Base-by-base conservation (phyloP, 140 eudicot genomes). In the Senecio squalidus region DNA sequence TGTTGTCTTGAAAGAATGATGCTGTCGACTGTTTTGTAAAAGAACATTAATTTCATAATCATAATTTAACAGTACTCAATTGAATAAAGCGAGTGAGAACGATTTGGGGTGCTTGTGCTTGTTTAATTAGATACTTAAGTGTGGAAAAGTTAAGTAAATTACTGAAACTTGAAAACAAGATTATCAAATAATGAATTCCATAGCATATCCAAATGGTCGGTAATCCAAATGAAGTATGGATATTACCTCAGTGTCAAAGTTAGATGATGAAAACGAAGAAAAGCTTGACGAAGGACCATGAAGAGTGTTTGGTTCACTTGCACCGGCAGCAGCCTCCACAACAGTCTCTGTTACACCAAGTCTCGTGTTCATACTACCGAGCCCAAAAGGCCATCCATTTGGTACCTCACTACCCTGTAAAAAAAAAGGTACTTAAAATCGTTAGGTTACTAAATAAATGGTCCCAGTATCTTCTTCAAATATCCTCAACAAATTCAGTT, bases 351-450 rank as follows among this genome's bases (percentile, higher is more conserved):
- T 41, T 49, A 47, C 53, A 38, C 77, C 36, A 44, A 83, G 74
- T 69, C 78, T 78, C 50, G 67, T 33, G 69, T 55, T 77, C 78
- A 87, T 68, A 69, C 66, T 83, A 57, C 82, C 86, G 14, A 87
- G 86, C 33, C 95, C 95, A 14, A 87, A 71, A 6, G 95, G 95
- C 95, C 95, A 87, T 74, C 95, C 95, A 38, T 51, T 65, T 3
- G 79, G 75, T 38, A 49, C 72, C 64, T 66, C 80, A 57, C 58
- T 50, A 48, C 65, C 79, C 78, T 85, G 60, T n/a, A 40, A 64
- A 15, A 14, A 64, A 21, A 16, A 56, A 8, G 38, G 30, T 45
- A 6, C 6, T 28, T 67, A 59, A 27, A 31, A 30, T 0, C 27
- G 34, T 17, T 43, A 11, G 3, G 23, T 26, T n/a, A 25, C 7